Conservation (phyloP, 805 yeast species). For the Dipodascopsis uninucleata region DNA sequence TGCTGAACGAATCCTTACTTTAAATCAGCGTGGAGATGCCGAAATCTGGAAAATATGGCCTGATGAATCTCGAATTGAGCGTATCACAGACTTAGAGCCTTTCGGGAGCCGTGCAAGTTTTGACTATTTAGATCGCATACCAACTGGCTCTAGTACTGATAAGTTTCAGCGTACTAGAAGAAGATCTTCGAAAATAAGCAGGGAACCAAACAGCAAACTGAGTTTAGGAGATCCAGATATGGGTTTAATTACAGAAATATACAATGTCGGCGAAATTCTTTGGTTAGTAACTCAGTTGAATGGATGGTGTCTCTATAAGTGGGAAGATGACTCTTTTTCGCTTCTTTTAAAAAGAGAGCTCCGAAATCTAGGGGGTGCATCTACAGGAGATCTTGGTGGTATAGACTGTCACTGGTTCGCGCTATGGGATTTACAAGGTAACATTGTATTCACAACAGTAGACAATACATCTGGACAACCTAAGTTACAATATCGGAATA, state of each 20-base stretch:
- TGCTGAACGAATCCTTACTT: constrained; percentile 26
- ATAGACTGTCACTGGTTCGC: constrained; percentile 26
- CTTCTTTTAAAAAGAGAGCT: constrained; percentile 5
- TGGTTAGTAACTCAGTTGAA: constrained; percentile 21
- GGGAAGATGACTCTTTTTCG: constrained; percentile 25
- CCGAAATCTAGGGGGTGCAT: constrained; percentile 14
- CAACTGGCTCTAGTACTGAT: background rate
- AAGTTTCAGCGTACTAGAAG: too few species aligned
- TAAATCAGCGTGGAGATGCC: constrained; percentile 20
- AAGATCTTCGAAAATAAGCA: too few species aligned
- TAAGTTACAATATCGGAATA: constrained; percentile 5
- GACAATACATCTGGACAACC: constrained; percentile 4
- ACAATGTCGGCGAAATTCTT: constrained; percentile 21
- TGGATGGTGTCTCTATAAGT: constrained; percentile 27
- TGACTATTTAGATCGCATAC: background rate
- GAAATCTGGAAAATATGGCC: constrained; percentile 28
- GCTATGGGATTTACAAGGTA: constrained; percentile 17
- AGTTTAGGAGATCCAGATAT: constrained; percentile 18
- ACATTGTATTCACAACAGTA: constrained; percentile 12
- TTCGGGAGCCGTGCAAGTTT: constrained; percentile 18
- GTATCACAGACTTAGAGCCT: constrained; percentile 19
- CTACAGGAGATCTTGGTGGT: constrained; percentile 10
- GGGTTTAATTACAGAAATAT: constrained; percentile 15
- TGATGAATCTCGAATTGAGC: constrained; percentile 23
- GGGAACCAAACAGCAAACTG: too few species aligned